Evolutionary conservation across 2,329 filamentous ascomycete genomes (phyloP), one percentile per base, ranked within the genome.

Genomic region (Aaosphaeria arxii): DNA sequence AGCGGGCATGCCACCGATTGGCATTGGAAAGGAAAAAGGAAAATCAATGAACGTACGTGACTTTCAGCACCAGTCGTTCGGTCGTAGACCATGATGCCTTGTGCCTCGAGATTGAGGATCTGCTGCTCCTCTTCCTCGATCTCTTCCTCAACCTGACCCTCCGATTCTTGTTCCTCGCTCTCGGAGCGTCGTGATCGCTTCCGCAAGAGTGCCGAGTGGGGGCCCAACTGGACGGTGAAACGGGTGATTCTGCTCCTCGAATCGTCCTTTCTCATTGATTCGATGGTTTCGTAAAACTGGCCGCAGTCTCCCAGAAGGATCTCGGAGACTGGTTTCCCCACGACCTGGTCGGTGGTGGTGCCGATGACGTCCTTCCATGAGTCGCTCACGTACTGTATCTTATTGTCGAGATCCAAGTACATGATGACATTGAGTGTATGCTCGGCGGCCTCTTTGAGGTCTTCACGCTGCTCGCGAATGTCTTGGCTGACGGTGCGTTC

Each of bases 41-140:
- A 36, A 36, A 9, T 36, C 33, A 36, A 36, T 7, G 7, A 44
- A 80, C 88, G 78, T 81, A 95, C 90, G 78, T 97, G 92, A 63
- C 89, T 94, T 67, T 94, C 89, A 47, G 86, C 87, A 44, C 90
- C 91, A 35, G 90, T 89, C 9, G 87, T 82, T 52, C 88, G 85
- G 69, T 97, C 91, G 67, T 96, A 97, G 5, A 97, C 90, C 87
- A 97, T 95, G 64, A 99, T 99, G 24, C 94, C 94, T 72, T 99
- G 94, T 5, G 89, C 95, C 73, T 99, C 95, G 50, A 99, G 81
- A 53, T 91, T 87, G 51, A 96, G 78, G 36, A 83, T 78, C 48
- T 79, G 73, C 45, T 79, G 71, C n/a, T 74, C 70, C 11, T 71
- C 61, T 5, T 52, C 51, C 33, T 62, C 55, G 43, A 53, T 49